A percentile compares a stretch with the other conserved stretches of the same genome.
Evolutionary conservation across 805 yeast genomes (phyloP).

Genomic region (Candida qinlingensis): DNA sequence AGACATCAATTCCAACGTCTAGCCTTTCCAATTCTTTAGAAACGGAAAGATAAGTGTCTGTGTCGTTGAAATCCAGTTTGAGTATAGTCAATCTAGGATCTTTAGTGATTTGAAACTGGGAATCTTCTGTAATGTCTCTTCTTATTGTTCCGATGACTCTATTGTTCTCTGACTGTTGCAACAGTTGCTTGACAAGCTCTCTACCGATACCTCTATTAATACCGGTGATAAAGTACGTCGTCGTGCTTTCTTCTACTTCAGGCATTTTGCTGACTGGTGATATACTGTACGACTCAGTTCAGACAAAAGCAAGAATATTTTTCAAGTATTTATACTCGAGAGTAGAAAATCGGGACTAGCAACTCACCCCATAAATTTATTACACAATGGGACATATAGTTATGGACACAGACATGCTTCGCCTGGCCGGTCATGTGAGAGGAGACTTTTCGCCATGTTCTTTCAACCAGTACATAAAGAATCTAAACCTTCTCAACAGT

Average conservation of each 20-base stretch:
- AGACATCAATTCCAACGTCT: slow-evolving; percentile 28
- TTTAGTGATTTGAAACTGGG: slow-evolving; percentile 18
- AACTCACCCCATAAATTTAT: background rate
- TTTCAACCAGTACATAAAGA: no score
- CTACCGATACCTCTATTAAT: slow-evolving; percentile 22
- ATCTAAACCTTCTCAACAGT: no score
- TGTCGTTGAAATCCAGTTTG: slow-evolving; percentile 17
- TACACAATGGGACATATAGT: background rate
- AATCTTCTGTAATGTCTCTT: slow-evolving; percentile 1
- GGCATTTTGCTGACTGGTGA: background rate
- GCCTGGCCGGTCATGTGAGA: no score
- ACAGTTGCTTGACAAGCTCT: slow-evolving; percentile 19
- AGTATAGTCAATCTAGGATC: slow-evolving; percentile 18
- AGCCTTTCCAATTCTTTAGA: slow-evolving; percentile 16
- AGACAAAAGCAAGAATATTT: background rate
- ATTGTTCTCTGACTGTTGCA: slow-evolving; percentile 9
- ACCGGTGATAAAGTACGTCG: slow-evolving; percentile 25
- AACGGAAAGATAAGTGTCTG: slow-evolving; percentile 11
- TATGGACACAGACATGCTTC: background rate
- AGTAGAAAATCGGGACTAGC: no score
- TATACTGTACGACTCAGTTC: background rate
- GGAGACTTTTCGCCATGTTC: no score
- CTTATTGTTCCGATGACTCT: slow-evolving; percentile 24
- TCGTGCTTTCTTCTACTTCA: slow-evolving; percentile 8
- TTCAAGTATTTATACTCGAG: no score